These are phyloP conservation scores for Tetrahymena malaccensis DNA, from an alignment of 73 alveolate genomes.

Conservation along the genomic window DNA sequence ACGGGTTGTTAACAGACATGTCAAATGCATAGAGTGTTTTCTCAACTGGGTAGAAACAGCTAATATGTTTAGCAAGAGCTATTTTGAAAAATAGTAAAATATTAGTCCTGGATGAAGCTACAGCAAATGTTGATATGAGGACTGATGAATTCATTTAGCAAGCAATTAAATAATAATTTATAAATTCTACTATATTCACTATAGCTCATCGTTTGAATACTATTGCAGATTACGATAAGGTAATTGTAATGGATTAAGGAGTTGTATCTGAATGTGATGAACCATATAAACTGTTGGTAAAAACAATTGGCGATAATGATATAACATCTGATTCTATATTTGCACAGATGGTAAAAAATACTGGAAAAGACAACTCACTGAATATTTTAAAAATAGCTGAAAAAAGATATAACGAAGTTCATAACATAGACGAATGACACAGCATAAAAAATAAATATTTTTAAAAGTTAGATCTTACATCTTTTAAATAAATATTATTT, in stretches of 20 bases:
- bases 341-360: not conserved
- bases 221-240: constrained; percentile 14
- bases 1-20: constrained; percentile 31
- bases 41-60: constrained; percentile 60
- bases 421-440: not conserved
- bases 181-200: constrained; percentile 54
- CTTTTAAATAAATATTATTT: no score
- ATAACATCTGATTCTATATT: not conserved
- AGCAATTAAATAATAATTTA: constrained; percentile 42
- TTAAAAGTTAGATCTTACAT: no score
- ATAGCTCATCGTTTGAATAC: constrained; percentile 56
- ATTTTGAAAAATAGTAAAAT: constrained; percentile 55
- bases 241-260: constrained; percentile 31
- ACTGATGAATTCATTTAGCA: constrained; percentile 58
- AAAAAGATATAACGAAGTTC: not conserved
- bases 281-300: constrained; percentile 12
- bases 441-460: no score
- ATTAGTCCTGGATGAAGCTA: constrained; percentile 64
- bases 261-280: constrained; percentile 11
- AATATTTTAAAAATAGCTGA: not conserved
- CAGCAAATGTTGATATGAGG: constrained; percentile 58
- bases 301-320: not conserved
- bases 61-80: constrained; percentile 65
- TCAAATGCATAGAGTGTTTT: constrained; percentile 33
- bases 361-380: not conserved